Percentiles rank a stretch among this genome's conserved stretches.
phyloP scores from a whole-genome alignment of 2,329 filamentous ascomycete species.

The Diaporthe sp. region DNA sequence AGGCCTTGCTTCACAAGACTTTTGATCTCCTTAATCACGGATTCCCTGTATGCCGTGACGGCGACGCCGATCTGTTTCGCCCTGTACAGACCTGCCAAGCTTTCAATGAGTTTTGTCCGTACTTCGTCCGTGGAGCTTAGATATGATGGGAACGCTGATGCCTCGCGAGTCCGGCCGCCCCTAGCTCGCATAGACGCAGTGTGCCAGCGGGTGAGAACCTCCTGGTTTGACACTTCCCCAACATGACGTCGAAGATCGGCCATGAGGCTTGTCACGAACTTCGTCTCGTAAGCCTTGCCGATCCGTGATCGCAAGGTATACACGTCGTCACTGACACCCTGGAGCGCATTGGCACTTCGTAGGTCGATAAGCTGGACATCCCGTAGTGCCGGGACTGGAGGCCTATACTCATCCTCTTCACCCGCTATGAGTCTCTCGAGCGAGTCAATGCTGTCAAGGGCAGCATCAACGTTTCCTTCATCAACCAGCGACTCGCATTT shows the following conservation, averaged over 20 bases:
- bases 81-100: conserved; percentile 83
- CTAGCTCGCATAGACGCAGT: conserved; percentile 80
- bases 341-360: conserved; percentile 81
- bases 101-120: conserved; percentile 77
- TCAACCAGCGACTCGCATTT: conserved; percentile 87
- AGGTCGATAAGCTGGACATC: conserved; percentile 73
- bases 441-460: conserved; percentile 81
- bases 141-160: conserved; percentile 83
- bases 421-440: conserved; percentile 87
- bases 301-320: conserved; percentile 82
- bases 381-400: conserved; percentile 41
- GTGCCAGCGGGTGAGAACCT: conserved; percentile 89
- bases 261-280: conserved; percentile 84
- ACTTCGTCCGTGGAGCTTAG: conserved; percentile 79
- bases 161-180: conserved; percentile 75
- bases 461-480: conserved; percentile 84
- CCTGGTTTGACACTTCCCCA: conserved; percentile 76
- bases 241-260: conserved; percentile 86
- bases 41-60: conserved; percentile 86
- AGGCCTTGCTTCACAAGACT: conserved; percentile 86
- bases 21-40: conserved; percentile 88
- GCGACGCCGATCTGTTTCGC: conserved; percentile 85
- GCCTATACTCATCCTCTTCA: conserved; percentile 61
- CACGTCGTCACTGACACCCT: conserved; percentile 84
- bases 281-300: conserved; percentile 86